These are phyloP conservation scores for Penicillium sclerotigenum DNA, from an alignment of 2,329 filamentous ascomycete genomes.

Conservation along the genomic window DNA sequence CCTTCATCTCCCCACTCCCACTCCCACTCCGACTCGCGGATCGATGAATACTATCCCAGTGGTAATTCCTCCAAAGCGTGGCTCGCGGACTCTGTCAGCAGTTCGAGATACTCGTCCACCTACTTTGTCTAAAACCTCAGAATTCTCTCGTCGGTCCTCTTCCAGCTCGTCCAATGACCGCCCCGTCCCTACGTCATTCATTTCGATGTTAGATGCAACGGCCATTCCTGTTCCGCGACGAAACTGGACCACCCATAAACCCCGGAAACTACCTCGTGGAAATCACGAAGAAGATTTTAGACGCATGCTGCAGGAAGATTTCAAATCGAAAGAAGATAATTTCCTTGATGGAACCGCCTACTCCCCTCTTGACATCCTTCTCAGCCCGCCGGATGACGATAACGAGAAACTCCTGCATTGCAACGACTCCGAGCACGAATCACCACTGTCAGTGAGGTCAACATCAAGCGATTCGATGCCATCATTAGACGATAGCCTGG, in stretches of 20 bases:
- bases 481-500: conserved; percentile 50
- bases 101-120: conserved; percentile 20
- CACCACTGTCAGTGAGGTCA: conserved; percentile 47
- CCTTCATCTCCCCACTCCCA: conserved; percentile 16
- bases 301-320: conserved; percentile 54
- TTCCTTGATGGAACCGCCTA: conserved; percentile 41
- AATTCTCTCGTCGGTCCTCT: conserved; percentile 25
- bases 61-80: conserved; percentile 36
- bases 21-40: conserved; percentile 4
- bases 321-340: conserved; percentile 49
- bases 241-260: conserved; percentile 38
- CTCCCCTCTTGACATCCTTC: conserved; percentile 53
- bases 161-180: conserved; percentile 33
- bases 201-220: conserved; percentile 58
- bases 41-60: conserved; percentile 32
- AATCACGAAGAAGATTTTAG: conserved; percentile 51
- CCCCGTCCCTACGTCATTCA: conserved; percentile 54
- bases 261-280: conserved; percentile 41
- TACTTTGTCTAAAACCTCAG: conserved; percentile 18
- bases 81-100: conserved; percentile 21
- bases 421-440: conserved; percentile 47
- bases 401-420: conserved; percentile 38
- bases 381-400: conserved; percentile 54
- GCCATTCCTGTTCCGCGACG: conserved; percentile 54
- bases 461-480: conserved; percentile 58